These are phyloP conservation scores for Aspergillus jensenii DNA, from an alignment of 2,329 filamentous ascomycete species.

Conservation along the genomic window DNA sequence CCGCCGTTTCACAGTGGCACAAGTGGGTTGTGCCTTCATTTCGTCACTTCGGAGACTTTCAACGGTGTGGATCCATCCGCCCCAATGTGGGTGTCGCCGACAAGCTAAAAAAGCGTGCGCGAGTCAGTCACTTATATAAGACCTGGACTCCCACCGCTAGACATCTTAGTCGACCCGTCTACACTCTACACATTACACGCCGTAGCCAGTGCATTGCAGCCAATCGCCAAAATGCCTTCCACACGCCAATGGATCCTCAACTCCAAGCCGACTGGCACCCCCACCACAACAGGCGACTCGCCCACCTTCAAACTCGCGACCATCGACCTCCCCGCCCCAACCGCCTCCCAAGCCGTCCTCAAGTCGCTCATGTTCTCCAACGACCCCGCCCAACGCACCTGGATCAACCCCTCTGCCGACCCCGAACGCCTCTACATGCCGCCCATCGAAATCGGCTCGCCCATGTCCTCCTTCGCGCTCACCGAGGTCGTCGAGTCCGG, in stretches of 20 bases:
- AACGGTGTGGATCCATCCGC: neutral
- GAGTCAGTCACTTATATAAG: too few species aligned
- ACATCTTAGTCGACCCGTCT: neutral
- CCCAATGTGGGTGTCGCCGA: constrained; percentile 1
- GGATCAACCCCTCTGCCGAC: constrained; percentile 46
- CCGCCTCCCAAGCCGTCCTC: constrained; percentile 39
- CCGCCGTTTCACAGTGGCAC: too few species aligned
- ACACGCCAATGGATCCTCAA: constrained; percentile 47
- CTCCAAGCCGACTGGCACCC: constrained; percentile 39
- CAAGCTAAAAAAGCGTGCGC: neutral
- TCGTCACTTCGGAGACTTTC: constrained; percentile 4
- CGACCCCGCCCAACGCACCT: constrained; percentile 54
- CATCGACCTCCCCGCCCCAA: constrained; percentile 38
- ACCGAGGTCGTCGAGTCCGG: constrained; percentile 39
- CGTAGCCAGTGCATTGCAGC: neutral
- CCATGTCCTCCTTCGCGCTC: constrained; percentile 40
- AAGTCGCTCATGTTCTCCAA: constrained; percentile 52
- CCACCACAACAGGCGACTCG: constrained; percentile 24
- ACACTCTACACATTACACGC: too few species aligned
- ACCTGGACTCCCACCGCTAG: neutral
- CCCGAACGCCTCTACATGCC: constrained; percentile 48
- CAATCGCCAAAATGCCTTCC: constrained; percentile 10
- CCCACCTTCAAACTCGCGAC: constrained; percentile 14
- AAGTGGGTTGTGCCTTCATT: neutral
- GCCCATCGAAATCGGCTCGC: constrained; percentile 43